These are phyloP conservation scores for Chaetomidium leptoderma DNA, from an alignment of 495 filamentous ascomycete species.

Conservation along the genomic window DNA sequence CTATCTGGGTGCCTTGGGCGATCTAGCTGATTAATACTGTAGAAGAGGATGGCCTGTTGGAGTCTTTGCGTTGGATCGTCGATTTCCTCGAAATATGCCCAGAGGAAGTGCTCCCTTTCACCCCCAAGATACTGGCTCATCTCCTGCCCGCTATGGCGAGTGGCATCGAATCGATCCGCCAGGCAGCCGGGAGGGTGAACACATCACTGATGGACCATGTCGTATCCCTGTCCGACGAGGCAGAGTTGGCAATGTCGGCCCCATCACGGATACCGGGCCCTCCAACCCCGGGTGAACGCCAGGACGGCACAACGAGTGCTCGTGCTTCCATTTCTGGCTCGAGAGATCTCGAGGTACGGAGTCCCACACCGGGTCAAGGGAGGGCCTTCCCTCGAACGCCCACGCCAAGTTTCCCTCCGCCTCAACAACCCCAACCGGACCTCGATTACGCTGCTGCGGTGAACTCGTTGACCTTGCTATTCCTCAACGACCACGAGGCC, in stretches of 20 bases:
- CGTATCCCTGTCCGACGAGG: slow-evolving; percentile 80
- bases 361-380: slow-evolving; percentile 51
- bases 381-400: slow-evolving; percentile 40
- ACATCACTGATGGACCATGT: slow-evolving; percentile 87
- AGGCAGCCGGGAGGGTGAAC: slow-evolving; percentile 85
- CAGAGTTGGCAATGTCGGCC: slow-evolving; percentile 39
- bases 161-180: slow-evolving; percentile 79
- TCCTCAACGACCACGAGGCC: slow-evolving; percentile 93
- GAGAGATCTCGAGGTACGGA: slow-evolving; percentile 50
- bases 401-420: slow-evolving; percentile 45
- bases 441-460: slow-evolving; percentile 98
- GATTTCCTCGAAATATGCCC: slow-evolving; percentile 95
- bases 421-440: slow-evolving; percentile 55
- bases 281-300: slow-evolving; percentile 46
- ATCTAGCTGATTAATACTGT: slow-evolving; percentile 18
- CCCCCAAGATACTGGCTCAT: slow-evolving; percentile 83
- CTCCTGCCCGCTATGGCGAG: slow-evolving; percentile 93
- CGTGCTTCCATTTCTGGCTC: slow-evolving; percentile 51
- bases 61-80: slow-evolving; percentile 91
- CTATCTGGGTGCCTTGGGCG: background rate
- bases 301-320: slow-evolving; percentile 52
- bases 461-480: slow-evolving; percentile 86
- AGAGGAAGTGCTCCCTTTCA: slow-evolving; percentile 94
- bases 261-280: slow-evolving; percentile 47
- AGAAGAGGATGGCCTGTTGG: slow-evolving; percentile 89